Base-by-base conservation (phyloP, 768 basidiomycete genomes). In the Mrakia blollopis region DNA sequence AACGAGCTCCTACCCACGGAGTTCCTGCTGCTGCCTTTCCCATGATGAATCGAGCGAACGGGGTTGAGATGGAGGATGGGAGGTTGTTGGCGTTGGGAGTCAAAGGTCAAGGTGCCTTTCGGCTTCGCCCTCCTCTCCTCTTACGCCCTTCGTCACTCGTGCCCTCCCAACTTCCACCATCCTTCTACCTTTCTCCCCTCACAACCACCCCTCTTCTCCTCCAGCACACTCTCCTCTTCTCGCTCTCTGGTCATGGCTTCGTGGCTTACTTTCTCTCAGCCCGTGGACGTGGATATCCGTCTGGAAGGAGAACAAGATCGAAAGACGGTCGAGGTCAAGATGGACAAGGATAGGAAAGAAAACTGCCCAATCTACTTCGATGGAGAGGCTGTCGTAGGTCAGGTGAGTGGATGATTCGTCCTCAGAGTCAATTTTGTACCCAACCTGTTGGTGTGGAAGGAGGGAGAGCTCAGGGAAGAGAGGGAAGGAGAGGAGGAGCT, bases 281-380 rank as follows among this genome's bases (percentile, higher is more conserved):
- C 94, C 2, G 89, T 98, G 78, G 95, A 98, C 81, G 87, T 98
- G 23, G 94, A 97, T 82, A 85, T 99, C 82, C 91, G 91, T 81
- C 87, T 98, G 44, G 89, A 92, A 67, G 91, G 89, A 50, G 94
- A 98, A 82, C 92, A 97, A 50, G 85, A 89, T 63, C 87, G 95
- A 79, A 94, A 93, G 83, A 91, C 92, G 79, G 90, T 96, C 3
- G 96, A 98, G 65, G 87, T 91, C 80, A 97, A 97, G 85, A 86
- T 87, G 39, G 94, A 95, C 79, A 94, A 95, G 85, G 94, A 96
- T 65, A 90, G 91, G 83, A 86, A 87, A 77, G 87, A 91, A 71
- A 80, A 91, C 76, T 93, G 91, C 87, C 94, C 95, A 2, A 91
- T 98, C 9, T 98, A 93, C 83, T 95, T 92, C 82, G 97, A 98